A percentile compares a stretch with the other conserved stretches of the same genome.
Conservation (phyloP, 1,139 yeast species). For the Hyphopichia wangnamkhiaoensis region DNA sequence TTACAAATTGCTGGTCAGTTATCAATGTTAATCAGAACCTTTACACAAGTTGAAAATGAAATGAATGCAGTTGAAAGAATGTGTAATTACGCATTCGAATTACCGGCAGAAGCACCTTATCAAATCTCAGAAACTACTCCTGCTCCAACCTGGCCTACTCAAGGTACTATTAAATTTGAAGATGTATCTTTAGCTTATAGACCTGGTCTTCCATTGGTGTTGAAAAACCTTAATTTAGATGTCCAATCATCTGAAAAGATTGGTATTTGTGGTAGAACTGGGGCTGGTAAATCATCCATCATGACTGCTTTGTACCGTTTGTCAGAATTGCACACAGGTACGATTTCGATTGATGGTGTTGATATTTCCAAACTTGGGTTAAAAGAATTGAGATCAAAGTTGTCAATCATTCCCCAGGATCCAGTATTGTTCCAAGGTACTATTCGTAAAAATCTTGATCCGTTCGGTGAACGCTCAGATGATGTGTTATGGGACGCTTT, state of each 20-base stretch:
- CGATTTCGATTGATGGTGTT: conserved; percentile 56
- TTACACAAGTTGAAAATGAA: conserved; percentile 75
- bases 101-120: conserved; percentile 44
- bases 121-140: conserved; percentile 56
- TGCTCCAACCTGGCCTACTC: conserved; percentile 42
- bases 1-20: conserved; percentile 51
- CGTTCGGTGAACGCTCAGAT: conserved; percentile 39
- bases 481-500: conserved; percentile 46
- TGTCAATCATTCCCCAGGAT: conserved; percentile 49
- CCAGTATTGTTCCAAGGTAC: conserved; percentile 45
- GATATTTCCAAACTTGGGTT: conserved; percentile 51
- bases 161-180: conserved; percentile 55
- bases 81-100: conserved; percentile 58
- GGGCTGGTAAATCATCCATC: conserved; percentile 76
- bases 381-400: conserved; percentile 30
- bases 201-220: conserved; percentile 71
- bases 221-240: conserved; percentile 51
- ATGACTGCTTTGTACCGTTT: conserved; percentile 67
- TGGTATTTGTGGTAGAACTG: conserved; percentile 80
- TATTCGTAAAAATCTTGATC: conserved; percentile 44
- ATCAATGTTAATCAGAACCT: conserved; percentile 49
- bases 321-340: conserved; percentile 55
- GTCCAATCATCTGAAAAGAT: conserved; percentile 60
- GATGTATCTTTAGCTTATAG: conserved; percentile 69
- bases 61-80: conserved; percentile 87